phyloP scores from a whole-genome alignment of 331 rosid species.

The Rosa hybrid region DNA sequence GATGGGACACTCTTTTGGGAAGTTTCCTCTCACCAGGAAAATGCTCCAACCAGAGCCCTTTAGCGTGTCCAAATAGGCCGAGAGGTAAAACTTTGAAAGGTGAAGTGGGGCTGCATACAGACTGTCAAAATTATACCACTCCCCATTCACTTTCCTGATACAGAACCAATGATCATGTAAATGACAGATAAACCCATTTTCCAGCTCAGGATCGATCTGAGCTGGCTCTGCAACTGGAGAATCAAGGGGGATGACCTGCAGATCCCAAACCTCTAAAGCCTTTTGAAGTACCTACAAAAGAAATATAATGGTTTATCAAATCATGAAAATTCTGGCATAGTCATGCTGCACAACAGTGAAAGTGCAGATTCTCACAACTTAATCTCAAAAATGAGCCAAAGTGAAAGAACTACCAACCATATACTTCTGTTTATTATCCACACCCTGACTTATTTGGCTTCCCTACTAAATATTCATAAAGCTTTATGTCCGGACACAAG shows the following conservation, averaged over 20 bases:
- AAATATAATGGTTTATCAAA: not conserved
- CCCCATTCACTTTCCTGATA: slow-evolving; percentile 85
- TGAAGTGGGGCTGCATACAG: slow-evolving; percentile 93
- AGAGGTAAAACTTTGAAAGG: slow-evolving; percentile 93
- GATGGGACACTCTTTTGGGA: slow-evolving; percentile 89
- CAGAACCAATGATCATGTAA: slow-evolving; percentile 98
- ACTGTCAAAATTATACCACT: slow-evolving; percentile 98
- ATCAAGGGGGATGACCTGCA: slow-evolving; percentile 93
- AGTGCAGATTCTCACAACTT: not conserved
- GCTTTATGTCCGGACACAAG: not conserved
- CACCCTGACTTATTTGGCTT: not conserved
- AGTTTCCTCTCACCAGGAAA: slow-evolving; percentile 90
- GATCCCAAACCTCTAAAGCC: slow-evolving; percentile 98
- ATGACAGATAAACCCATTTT: slow-evolving; percentile 93
- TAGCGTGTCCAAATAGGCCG: slow-evolving; percentile 90
- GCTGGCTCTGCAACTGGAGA: slow-evolving; percentile 98
- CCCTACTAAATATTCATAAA: not conserved
- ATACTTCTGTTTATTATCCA: not conserved
- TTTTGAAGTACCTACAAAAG: slow-evolving; percentile 81
- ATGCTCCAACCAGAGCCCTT: slow-evolving; percentile 99
- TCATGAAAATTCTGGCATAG: not conserved
- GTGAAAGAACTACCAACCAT: not conserved
- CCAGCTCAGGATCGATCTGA: slow-evolving; percentile 91
- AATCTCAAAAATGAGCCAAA: not conserved
- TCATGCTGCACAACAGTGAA: not conserved